Conservation (phyloP, 768 basidiomycete species). For the Hericium rajendrae region DNA sequence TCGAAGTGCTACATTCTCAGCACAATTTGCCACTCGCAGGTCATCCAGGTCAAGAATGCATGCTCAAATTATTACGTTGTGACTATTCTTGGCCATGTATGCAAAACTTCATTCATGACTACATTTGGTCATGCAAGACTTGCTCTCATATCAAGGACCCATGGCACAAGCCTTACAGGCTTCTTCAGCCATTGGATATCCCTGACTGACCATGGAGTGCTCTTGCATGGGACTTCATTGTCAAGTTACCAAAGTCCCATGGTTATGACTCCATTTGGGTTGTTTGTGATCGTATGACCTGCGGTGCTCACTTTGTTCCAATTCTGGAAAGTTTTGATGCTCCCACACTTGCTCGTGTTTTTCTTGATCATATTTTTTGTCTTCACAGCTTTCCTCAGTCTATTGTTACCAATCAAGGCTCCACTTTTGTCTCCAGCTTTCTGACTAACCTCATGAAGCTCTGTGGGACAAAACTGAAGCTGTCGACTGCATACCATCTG, state of each 20-base stretch:
- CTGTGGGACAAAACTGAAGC: conserved; percentile 7
- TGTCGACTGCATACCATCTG: conserved; percentile 35
- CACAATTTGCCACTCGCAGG: conserved; percentile 32
- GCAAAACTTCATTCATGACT: conserved; percentile 18
- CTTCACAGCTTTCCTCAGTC: conserved; percentile 11
- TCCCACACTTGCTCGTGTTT: conserved; percentile 6
- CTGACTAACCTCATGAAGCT: background rate
- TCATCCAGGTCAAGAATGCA: conserved; percentile 30
- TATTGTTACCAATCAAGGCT: conserved; percentile 14
- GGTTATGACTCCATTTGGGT: conserved; percentile 4
- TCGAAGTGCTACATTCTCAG: conserved; percentile 20
- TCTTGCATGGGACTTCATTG: conserved; percentile 18
- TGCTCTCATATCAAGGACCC: conserved; percentile 21
- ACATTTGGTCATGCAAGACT: conserved; percentile 22
- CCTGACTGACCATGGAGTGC: conserved; percentile 10
- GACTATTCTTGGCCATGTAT: conserved; percentile 34
- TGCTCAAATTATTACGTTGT: conserved; percentile 21
- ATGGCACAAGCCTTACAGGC: conserved; percentile 19
- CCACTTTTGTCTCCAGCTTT: conserved; percentile 3
- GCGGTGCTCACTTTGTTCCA: conserved; percentile 9
- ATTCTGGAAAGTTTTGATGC: conserved; percentile 8
- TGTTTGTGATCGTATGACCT: conserved; percentile 4
- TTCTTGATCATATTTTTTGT: conserved; percentile 8
- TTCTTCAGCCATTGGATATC: conserved; percentile 25
- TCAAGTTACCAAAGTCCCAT: conserved; percentile 12